Evolutionary conservation across 805 yeast genomes (phyloP), one percentile per base, ranked within the genome.

Genomic region (Saccharomycopsis malanga): DNA sequence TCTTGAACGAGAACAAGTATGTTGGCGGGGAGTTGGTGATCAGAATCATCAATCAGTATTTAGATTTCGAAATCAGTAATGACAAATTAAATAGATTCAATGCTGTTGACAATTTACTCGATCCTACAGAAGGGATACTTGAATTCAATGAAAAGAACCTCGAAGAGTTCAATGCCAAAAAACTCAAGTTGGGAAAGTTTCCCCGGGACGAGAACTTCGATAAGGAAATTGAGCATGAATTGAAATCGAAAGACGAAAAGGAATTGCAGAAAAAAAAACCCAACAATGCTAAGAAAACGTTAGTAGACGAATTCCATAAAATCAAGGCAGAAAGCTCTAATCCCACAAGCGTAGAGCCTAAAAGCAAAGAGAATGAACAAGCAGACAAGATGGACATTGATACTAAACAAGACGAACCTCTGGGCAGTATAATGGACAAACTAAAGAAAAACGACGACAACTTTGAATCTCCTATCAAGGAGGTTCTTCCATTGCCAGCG

Each of bases 21-120:
- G 81, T 81, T 46, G 98, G 98, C 37, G 98, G 98, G 2, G 83
- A 89, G 2, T 76, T 91, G 34, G 71, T 91, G 45, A 86, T 93
- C 41, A 71, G 96, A 56, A 73, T 87, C 42, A 81, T 93, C 53
- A 93, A 93, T 67, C 89, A 87, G 65, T 79, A 87, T 61, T 71
- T 93, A 56, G 80, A 74, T 36, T 57, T 64, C 2, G 55, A 65
- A 17, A 50, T 63, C 6, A 55, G 67, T 22, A 69, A 70, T 18
- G 58, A 61, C 43, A 50, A 63, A 5, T 53, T 50, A 38, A 62
- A 58, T 41, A 42, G 55, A 2, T 62, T 58, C 39, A 49, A 48
- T 5, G 41, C 74, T 70, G 17, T 68, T 65, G 42, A 81, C 74
- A 62, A 82, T 79, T 48, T 74, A 65, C 55, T 77, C 70, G 42